Evolutionary conservation across 1,284 basidiomycete genomes (phyloP).

Genomic region (Papiliotrema nemorosa): DNA sequence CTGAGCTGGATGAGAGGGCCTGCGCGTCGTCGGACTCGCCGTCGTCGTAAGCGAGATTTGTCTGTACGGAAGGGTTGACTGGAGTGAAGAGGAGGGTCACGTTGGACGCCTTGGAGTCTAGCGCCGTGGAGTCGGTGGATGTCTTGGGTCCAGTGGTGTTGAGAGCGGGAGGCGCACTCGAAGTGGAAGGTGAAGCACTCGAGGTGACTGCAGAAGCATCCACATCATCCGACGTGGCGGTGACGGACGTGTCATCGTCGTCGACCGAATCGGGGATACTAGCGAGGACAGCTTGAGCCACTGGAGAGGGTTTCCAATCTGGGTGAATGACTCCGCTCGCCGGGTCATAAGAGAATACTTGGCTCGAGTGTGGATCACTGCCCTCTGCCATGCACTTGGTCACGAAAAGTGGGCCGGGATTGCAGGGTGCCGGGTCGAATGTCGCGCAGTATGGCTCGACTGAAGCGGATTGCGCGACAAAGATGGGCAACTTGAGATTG

Average conservation of each 20-base stretch:
- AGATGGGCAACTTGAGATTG: conserved; percentile 53
- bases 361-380: conserved; percentile 52
- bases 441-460: conserved; percentile 59
- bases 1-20: too few relatives aligned
- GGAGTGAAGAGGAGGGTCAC: conserved; percentile 33
- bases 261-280: conserved; percentile 15
- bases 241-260: conserved; percentile 6
- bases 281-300: conserved; percentile 17
- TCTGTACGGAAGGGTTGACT: conserved; percentile 12
- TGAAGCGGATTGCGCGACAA: conserved; percentile 47
- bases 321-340: conserved; percentile 56
- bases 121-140: conserved; percentile 18
- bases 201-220: conserved; percentile 37
- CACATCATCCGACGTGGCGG: conserved; percentile 2
- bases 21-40: too few relatives aligned
- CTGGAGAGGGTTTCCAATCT: conserved; percentile 50
- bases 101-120: conserved; percentile 19
- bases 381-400: conserved; percentile 49
- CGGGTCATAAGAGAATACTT: conserved; percentile 59
- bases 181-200: conserved; percentile 7
- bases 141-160: conserved; percentile 12
- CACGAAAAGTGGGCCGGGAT: conserved; percentile 56
- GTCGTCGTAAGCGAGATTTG: not conserved
- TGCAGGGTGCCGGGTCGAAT: conserved; percentile 56
- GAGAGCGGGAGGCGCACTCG: conserved; percentile 36